Evolutionary conservation across 2,329 filamentous ascomycete genomes (phyloP).

Genomic region (Dothiorella sarmentorum): DNA sequence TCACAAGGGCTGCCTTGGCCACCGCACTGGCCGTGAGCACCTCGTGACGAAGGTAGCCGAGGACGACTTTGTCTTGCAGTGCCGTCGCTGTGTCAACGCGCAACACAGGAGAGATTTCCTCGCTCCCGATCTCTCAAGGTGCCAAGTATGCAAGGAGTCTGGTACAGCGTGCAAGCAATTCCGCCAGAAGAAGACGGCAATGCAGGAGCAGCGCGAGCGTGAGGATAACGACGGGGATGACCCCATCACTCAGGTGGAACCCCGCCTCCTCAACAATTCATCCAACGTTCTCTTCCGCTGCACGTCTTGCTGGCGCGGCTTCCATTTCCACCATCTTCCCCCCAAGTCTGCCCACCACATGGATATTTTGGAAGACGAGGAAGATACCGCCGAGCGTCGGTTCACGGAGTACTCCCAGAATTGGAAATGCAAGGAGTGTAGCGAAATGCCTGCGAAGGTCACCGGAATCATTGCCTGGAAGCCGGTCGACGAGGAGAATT

Average conservation of each 20-base stretch:
- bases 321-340: slow-evolving; percentile 81
- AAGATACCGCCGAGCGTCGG: slow-evolving; percentile 57
- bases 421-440: slow-evolving; percentile 81
- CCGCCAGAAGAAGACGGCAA: slow-evolving; percentile 65
- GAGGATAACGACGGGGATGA: slow-evolving; percentile 76
- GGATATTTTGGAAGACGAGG: slow-evolving; percentile 43
- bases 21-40: slow-evolving; percentile 73
- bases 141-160: slow-evolving; percentile 64
- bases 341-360: slow-evolving; percentile 43
- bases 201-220: slow-evolving; percentile 79
- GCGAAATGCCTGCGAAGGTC: slow-evolving; percentile 62
- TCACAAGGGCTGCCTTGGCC: slow-evolving; percentile 78
- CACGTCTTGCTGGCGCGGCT: slow-evolving; percentile 68
- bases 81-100: slow-evolving; percentile 73
- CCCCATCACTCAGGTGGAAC: slow-evolving; percentile 64
- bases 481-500: slow-evolving; percentile 58
- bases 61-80: slow-evolving; percentile 82
- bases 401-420: slow-evolving; percentile 68
- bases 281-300: slow-evolving; percentile 83
- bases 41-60: slow-evolving; percentile 79
- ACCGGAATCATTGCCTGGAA: slow-evolving; percentile 86
- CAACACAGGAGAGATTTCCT: slow-evolving; percentile 64
- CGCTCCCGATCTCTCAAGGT: slow-evolving; percentile 68
- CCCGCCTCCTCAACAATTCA: slow-evolving; percentile 67
- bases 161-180: slow-evolving; percentile 74